Percentiles rank a stretch among this genome's conserved stretches.
Evolutionary conservation across 129 eudicot genomes (phyloP).

Genomic region (Escallonia herrerae): DNA sequence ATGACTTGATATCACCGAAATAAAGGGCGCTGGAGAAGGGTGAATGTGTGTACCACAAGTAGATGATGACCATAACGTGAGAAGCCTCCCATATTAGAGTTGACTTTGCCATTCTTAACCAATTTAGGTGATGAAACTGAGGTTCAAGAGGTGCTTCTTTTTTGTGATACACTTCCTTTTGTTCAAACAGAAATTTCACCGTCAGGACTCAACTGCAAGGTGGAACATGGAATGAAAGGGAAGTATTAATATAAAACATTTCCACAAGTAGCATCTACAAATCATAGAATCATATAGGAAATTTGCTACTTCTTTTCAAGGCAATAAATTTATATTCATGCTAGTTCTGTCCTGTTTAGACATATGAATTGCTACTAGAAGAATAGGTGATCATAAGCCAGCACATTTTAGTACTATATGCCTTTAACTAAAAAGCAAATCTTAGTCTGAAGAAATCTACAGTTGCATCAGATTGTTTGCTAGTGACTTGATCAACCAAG

Average conservation of each 20-base stretch:
- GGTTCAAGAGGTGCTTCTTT: neutral
- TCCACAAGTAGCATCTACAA: neutral
- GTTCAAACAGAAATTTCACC: conserved; percentile 3
- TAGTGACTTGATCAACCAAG: too few relatives aligned
- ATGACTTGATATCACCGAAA: conserved; percentile 29
- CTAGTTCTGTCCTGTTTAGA: too few relatives aligned
- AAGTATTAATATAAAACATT: too few relatives aligned
- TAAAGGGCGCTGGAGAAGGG: conserved; percentile 16
- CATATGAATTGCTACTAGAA: too few relatives aligned
- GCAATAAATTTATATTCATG: neutral
- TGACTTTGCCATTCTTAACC: conserved; percentile 20
- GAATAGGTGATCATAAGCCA: too few relatives aligned
- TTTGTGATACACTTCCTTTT: neutral
- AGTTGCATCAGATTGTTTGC: too few relatives aligned
- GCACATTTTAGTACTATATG: too few relatives aligned
- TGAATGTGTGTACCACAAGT: conserved; percentile 22
- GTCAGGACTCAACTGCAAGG: conserved; percentile 24
- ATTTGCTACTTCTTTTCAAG: neutral
- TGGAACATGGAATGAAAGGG: neutral
- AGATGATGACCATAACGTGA: conserved; percentile 17
- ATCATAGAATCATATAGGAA: neutral
- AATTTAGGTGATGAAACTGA: neutral
- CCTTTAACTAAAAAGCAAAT: too few relatives aligned
- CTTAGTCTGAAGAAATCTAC: too few relatives aligned
- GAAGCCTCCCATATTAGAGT: conserved; percentile 19